These are phyloP conservation scores for Claviceps quebecensis DNA, from an alignment of 2,329 filamentous ascomycete genomes.

Conservation along the genomic window DNA sequence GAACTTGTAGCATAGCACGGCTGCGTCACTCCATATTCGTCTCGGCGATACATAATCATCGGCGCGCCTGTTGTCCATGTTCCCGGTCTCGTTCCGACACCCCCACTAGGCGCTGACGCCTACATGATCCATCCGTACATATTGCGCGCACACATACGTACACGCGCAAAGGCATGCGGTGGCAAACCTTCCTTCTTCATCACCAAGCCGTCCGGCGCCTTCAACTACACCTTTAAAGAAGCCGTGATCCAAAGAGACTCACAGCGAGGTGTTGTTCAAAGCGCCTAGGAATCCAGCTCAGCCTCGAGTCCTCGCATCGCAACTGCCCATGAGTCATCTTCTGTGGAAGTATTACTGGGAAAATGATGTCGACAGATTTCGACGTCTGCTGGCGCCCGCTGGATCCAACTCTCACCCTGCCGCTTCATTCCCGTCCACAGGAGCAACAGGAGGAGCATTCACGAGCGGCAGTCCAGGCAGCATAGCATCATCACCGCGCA, in stretches of 20 bases:
- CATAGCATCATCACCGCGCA: constrained; percentile 35
- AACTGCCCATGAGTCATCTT: constrained; percentile 72
- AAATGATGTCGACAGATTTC: constrained; percentile 94
- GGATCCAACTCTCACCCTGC: constrained; percentile 40
- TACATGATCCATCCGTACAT: neutral
- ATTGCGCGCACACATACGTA: neutral
- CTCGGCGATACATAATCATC: neutral
- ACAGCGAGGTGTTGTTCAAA: constrained; percentile 73
- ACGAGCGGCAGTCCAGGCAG: constrained; percentile 26
- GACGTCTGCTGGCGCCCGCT: constrained; percentile 68
- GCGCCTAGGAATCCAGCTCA: constrained; percentile 25
- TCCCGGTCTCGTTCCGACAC: neutral
- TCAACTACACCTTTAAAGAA: constrained; percentile 65
- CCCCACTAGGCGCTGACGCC: no score
- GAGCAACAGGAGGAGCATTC: constrained; percentile 15
- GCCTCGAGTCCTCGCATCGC: constrained; percentile 7
- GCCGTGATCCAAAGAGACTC: constrained; percentile 73
- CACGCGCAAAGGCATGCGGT: neutral
- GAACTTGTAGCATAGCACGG: neutral
- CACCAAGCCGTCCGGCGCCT: constrained; percentile 18
- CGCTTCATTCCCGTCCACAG: constrained; percentile 38
- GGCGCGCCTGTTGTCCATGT: neutral
- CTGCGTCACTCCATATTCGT: neutral
- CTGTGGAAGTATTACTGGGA: constrained; percentile 95
- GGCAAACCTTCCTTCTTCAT: neutral